A percentile compares a stretch with the other conserved stretches of the same genome.
Conservation (phyloP, 2,329 filamentous ascomycete genomes). For the Fusarium multiceps region DNA sequence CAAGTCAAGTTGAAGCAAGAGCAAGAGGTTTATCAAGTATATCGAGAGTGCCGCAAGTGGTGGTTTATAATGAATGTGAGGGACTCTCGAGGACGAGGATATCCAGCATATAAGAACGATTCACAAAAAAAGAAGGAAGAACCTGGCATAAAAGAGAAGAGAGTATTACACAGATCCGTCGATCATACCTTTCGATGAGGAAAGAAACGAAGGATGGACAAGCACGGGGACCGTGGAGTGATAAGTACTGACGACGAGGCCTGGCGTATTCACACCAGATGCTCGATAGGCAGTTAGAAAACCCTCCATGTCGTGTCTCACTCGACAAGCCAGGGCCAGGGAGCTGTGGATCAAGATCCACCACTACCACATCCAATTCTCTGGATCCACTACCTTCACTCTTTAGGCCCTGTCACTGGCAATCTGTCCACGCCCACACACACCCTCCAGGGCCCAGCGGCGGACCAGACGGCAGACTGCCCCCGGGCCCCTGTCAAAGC, state of each 20-base stretch:
- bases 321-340: slow-evolving; percentile 56
- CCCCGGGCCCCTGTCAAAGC: slow-evolving; percentile 43
- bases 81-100: slow-evolving; percentile 52
- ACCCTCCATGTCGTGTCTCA: slow-evolving; percentile 62
- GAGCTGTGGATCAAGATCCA: slow-evolving; percentile 46
- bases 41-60: slow-evolving; percentile 40
- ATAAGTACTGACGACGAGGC: slow-evolving; percentile 61
- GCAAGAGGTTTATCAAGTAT: slow-evolving; percentile 37
- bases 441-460: slow-evolving; percentile 33
- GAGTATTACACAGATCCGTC: slow-evolving; percentile 59
- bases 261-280: slow-evolving; percentile 48
- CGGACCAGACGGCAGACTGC: slow-evolving; percentile 46
- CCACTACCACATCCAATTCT: slow-evolving; percentile 42
- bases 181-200: slow-evolving; percentile 58
- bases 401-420: slow-evolving; percentile 22
- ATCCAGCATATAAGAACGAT: slow-evolving; percentile 58
- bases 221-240: slow-evolving; percentile 58
- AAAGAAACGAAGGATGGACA: slow-evolving; percentile 50
- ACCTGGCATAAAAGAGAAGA: slow-evolving; percentile 60
- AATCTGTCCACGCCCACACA: slow-evolving; percentile 29
- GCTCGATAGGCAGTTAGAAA: slow-evolving; percentile 46
- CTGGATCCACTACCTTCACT: slow-evolving; percentile 39
- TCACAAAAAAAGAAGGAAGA: slow-evolving; percentile 63
- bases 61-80: slow-evolving; percentile 56
- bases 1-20: slow-evolving; percentile 31